Conservation (phyloP, 2,329 filamentous ascomycete genomes). For the Macrophomina tecta region DNA sequence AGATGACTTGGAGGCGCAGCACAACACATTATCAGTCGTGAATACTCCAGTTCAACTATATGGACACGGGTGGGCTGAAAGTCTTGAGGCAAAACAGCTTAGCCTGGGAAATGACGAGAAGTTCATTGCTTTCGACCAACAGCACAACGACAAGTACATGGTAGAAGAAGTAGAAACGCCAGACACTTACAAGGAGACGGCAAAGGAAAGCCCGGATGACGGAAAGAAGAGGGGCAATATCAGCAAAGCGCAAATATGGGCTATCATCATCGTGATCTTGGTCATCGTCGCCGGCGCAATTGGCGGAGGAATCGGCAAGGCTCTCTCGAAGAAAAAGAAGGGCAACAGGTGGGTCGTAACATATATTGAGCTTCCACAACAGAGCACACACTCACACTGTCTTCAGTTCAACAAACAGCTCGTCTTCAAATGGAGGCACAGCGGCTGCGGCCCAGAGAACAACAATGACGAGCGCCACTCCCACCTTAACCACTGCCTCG, state of each 20-base stretch:
- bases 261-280: not conserved
- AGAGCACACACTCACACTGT: too few relatives aligned
- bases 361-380: too few relatives aligned
- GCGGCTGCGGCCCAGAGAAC: not conserved
- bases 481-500: not conserved
- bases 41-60: too few relatives aligned
- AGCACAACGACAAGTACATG: not conserved
- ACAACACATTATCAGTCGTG: too few relatives aligned
- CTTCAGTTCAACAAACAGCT: not conserved
- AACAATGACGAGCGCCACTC: not conserved
- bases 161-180: not conserved
- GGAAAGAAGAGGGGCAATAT: not conserved
- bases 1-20: too few relatives aligned
- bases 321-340: not conserved
- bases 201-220: not conserved
- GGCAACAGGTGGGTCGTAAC: not conserved
- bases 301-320: not conserved
- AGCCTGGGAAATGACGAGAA: not conserved
- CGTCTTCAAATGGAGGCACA: not conserved
- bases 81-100: too few relatives aligned
- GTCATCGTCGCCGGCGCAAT: not conserved
- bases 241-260: not conserved
- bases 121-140: not conserved
- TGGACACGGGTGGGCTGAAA: too few relatives aligned
- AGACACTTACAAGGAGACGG: not conserved